These are phyloP conservation scores for Cymbopogon flexuosus DNA, from an alignment of 202 grass and related monocot genomes.

Conservation along the genomic window DNA sequence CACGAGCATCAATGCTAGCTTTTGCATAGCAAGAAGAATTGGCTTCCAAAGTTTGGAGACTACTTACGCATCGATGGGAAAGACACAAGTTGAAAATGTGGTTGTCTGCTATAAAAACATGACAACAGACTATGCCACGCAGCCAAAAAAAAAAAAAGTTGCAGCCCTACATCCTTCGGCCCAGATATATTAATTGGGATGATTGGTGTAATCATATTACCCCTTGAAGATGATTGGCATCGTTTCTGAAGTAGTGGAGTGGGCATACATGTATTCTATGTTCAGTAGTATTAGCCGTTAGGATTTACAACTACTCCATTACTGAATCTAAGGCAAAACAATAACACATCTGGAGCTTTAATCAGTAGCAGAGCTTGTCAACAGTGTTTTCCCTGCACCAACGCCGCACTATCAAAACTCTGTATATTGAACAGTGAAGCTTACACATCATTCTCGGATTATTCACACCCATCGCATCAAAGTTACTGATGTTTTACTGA, in stretches of 20 bases:
- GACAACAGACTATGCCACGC: not conserved
- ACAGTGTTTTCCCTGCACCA: not conserved
- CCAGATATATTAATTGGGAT: not conserved
- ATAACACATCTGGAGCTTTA: not conserved
- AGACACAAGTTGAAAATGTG: not conserved
- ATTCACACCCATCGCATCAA: not conserved
- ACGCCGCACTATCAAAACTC: not conserved
- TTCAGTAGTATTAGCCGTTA: not conserved
- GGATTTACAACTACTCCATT: not conserved
- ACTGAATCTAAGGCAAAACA: not conserved
- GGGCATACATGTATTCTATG: not conserved
- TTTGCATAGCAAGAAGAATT: not conserved
- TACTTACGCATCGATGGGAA: not conserved
- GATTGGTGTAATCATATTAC: not conserved
- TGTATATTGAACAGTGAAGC: not conserved
- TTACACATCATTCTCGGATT: not conserved
- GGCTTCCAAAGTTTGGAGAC: not conserved
- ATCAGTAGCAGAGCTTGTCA: not conserved
- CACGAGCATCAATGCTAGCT: not conserved
- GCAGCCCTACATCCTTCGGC: not conserved
- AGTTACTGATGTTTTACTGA: not conserved
- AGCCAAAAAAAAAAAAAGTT: too few relatives aligned
- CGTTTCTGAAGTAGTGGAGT: not conserved
- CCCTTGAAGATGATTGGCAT: not conserved
- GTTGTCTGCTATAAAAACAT: conserved; percentile 12